These are phyloP conservation scores for Penicillium longicatenatum DNA, from an alignment of 495 filamentous ascomycete species.

Conservation along the genomic window DNA sequence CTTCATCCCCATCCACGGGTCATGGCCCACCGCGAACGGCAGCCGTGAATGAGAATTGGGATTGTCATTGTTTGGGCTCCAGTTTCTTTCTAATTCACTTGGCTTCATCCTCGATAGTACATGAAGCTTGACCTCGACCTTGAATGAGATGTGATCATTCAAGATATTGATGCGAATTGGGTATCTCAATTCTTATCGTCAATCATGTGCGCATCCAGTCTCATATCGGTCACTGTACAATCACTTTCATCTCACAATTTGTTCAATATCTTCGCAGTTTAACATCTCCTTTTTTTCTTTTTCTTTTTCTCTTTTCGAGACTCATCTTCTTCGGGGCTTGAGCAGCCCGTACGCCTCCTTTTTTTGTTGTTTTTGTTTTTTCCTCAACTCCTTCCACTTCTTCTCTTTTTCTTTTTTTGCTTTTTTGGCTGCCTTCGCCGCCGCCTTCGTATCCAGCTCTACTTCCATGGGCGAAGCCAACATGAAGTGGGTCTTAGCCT, in stretches of 20 bases:
- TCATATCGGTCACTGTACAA: too few species aligned
- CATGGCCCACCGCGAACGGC: constrained; percentile 4
- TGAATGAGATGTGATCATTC: neutral
- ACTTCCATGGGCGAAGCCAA: neutral
- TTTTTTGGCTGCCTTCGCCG: neutral
- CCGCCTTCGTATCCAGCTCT: too few species aligned
- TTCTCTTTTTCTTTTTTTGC: neutral
- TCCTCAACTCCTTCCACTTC: neutral
- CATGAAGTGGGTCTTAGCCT: neutral
- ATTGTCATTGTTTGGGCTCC: neutral
- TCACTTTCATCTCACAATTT: too few species aligned
- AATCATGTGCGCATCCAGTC: too few species aligned
- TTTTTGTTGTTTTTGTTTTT: constrained; percentile 2
- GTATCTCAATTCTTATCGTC: too few species aligned
- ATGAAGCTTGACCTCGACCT: neutral
- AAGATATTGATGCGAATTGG: too few species aligned
- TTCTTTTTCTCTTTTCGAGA: neutral
- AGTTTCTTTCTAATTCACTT: neutral
- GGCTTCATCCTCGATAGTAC: neutral
- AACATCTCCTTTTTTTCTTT: neutral
- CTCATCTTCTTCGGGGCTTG: neutral
- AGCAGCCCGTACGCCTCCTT: neutral
- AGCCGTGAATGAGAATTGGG: too few species aligned
- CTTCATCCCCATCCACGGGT: constrained; percentile 6
- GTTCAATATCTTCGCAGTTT: too few species aligned